Evolutionary conservation across 345 rosid species (phyloP), one percentile per base, ranked within the genome.

Genomic region (Combretum micranthum): DNA sequence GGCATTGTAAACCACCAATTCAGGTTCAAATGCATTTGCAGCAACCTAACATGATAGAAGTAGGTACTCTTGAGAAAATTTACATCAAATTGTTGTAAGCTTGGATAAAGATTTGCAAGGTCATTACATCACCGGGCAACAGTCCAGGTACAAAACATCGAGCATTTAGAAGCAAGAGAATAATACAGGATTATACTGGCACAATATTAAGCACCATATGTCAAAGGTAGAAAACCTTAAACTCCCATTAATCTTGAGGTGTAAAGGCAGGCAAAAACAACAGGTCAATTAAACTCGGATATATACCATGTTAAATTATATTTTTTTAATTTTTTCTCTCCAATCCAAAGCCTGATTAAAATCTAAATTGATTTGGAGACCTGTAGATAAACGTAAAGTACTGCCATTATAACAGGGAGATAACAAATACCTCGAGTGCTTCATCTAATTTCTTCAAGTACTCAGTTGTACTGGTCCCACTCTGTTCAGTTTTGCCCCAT

Each of bases 1-100:
- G 50, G 98, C 98, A 77, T 92, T 92, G 79, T 84, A 92, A 45
- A 92, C 32, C 62, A 92, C 65, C 72, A 92, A 65, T 70, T 88
- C 93, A 46, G 96, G 94, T 62, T 77, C 75, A 78, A 81, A 92
- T 55, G 16, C 69, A n/a, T 13, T 62, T 7, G 72, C 74, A 57
- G 94, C 93, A 75, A 83, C 87, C 98, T 92, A 72, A 67, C 6
- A 32, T 32, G 39, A 32, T 44, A 77, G 50, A 11, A 32, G 39
- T 32, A 32, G 39, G 39, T 32, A 51, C 44, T n/a, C n/a, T n/a
- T 44, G 43, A 32, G 39, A 32, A 11, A 32, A 5, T 4, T 7
- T 32, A 5, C 39, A 32, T 32, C 39, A 32, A 32, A 32, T 32
- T 32, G 10, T 7, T 32, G 39, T 11, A 32, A 32, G 39, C 39